A percentile compares a stretch with the other conserved stretches of the same genome.
These are phyloP conservation scores for Lentinula guzmanii DNA, from an alignment of 768 basidiomycete genomes.

Conservation along the genomic window DNA sequence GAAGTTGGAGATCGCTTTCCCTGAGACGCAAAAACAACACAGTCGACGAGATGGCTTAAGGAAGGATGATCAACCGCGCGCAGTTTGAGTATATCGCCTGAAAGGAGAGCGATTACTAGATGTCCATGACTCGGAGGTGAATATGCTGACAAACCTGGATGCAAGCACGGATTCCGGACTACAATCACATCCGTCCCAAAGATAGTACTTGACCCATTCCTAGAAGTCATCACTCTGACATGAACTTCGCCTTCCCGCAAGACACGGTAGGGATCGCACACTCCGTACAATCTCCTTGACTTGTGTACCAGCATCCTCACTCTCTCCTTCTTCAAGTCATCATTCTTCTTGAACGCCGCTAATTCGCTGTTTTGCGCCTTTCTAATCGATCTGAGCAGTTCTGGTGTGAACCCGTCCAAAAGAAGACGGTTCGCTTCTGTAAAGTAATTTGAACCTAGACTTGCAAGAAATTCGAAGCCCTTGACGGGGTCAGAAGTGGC, in stretches of 20 bases:
- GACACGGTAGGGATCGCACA: slow-evolving; percentile 62
- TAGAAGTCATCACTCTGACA: slow-evolving; percentile 46
- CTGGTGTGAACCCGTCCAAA: slow-evolving; percentile 41
- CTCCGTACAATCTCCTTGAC: slow-evolving; percentile 58
- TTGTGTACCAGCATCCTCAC: slow-evolving; percentile 57
- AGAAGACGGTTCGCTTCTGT: slow-evolving; percentile 44
- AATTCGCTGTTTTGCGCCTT: slow-evolving; percentile 44
- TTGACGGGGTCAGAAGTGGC: slow-evolving; percentile 40
- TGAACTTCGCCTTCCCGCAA: slow-evolving; percentile 61
- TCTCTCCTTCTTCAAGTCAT: slow-evolving; percentile 44
- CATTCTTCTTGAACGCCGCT: slow-evolving; percentile 32
- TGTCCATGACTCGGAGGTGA: no score
- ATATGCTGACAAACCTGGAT: slow-evolving; percentile 41
- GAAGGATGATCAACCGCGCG: slow-evolving; percentile 47
- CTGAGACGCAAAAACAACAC: slow-evolving; percentile 59
- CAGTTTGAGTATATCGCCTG: slow-evolving; percentile 61
- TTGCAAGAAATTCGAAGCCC: slow-evolving; percentile 54
- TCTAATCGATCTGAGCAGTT: slow-evolving; percentile 34
- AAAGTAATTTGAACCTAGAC: slow-evolving; percentile 35
- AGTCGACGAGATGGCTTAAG: slow-evolving; percentile 56
- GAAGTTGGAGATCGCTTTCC: slow-evolving; percentile 59
- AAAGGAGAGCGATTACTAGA: neutral
- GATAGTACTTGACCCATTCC: slow-evolving; percentile 47
- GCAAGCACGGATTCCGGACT: slow-evolving; percentile 64
- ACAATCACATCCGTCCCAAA: slow-evolving; percentile 59